These are phyloP conservation scores for Auriscalpium vulgare DNA, from an alignment of 768 basidiomycete species.

Conservation along the genomic window DNA sequence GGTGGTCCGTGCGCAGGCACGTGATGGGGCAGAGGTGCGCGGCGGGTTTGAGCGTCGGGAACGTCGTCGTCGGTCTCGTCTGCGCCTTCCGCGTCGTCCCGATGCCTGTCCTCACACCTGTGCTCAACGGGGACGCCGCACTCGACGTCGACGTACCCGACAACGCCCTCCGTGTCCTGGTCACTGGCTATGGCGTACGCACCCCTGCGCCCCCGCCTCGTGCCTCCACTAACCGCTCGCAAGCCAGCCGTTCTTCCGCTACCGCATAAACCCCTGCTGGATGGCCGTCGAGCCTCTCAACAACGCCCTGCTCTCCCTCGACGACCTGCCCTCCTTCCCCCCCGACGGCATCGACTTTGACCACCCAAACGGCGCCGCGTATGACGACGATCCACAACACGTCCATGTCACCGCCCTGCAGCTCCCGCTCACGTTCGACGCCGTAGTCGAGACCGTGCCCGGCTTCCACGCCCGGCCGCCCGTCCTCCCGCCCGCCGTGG, in stretches of 20 bases:
- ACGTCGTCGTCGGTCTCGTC: neutral
- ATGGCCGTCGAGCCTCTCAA: slow-evolving; percentile 58
- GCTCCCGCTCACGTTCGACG: slow-evolving; percentile 53
- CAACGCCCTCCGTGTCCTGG: slow-evolving; percentile 32
- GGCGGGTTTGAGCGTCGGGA: neutral
- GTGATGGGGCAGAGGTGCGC: neutral
- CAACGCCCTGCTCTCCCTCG: slow-evolving; percentile 35
- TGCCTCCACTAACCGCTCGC: slow-evolving; percentile 7
- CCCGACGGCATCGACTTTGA: slow-evolving; percentile 12
- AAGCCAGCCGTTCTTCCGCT: slow-evolving; percentile 19
- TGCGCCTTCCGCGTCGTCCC: neutral
- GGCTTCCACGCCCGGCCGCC: slow-evolving; percentile 57
- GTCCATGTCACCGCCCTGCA: slow-evolving; percentile 55
- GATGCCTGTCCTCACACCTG: slow-evolving; percentile 1
- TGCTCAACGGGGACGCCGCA: neutral
- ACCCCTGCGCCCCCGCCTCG: neutral
- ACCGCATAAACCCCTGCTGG: slow-evolving; percentile 58
- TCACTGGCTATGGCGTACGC: slow-evolving; percentile 50
- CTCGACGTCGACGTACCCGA: slow-evolving; percentile 5
- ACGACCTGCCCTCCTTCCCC: slow-evolving; percentile 18
- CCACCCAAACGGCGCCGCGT: slow-evolving; percentile 10
- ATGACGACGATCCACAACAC: slow-evolving; percentile 21
- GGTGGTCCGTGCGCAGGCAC: neutral
- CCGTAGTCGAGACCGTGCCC: slow-evolving; percentile 46
- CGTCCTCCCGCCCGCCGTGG: slow-evolving; percentile 19